Conservation (phyloP, 2,329 filamentous ascomycete genomes). For the Dactylellina drechsleri region DNA sequence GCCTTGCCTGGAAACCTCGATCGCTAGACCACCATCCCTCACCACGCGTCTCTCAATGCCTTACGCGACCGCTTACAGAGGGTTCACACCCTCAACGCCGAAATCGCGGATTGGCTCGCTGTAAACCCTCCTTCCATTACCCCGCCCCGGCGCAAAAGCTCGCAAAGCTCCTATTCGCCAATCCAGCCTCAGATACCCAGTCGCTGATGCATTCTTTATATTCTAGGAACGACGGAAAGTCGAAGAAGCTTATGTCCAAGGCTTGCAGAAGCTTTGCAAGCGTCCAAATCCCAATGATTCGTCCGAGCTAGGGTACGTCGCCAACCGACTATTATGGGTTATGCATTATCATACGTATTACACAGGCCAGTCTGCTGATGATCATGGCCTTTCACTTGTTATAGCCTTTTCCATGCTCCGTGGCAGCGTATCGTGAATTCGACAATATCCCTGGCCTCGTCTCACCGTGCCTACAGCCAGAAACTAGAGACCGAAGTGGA, state of each 20-base stretch:
- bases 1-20: background rate
- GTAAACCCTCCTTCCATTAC: conserved; percentile 66
- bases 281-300: conserved; percentile 78
- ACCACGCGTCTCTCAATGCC: conserved; percentile 71
- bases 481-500: conserved; percentile 92
- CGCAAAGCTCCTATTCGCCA: conserved; percentile 11
- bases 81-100: conserved; percentile 84
- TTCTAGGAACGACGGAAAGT: conserved; percentile 86
- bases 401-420: conserved; percentile 85
- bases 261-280: conserved; percentile 81
- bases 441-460: conserved; percentile 81
- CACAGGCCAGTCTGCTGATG: conserved; percentile 15
- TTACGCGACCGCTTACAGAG: conserved; percentile 88
- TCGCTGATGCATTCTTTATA: conserved; percentile 35
- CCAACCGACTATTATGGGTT: background rate
- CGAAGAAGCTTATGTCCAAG: conserved; percentile 87
- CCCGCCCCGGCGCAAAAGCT: conserved; percentile 44
- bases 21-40: conserved; percentile 47
- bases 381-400: conserved; percentile 5
- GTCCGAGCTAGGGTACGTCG: conserved; percentile 83
- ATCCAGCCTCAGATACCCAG: background rate
- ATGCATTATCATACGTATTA: conserved; percentile 10
- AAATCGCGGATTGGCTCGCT: conserved; percentile 97
- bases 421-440: conserved; percentile 89
- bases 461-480: conserved; percentile 81